Base-by-base conservation (phyloP, 352 stramenopile species). In the Globisporangium mamillatum region DNA sequence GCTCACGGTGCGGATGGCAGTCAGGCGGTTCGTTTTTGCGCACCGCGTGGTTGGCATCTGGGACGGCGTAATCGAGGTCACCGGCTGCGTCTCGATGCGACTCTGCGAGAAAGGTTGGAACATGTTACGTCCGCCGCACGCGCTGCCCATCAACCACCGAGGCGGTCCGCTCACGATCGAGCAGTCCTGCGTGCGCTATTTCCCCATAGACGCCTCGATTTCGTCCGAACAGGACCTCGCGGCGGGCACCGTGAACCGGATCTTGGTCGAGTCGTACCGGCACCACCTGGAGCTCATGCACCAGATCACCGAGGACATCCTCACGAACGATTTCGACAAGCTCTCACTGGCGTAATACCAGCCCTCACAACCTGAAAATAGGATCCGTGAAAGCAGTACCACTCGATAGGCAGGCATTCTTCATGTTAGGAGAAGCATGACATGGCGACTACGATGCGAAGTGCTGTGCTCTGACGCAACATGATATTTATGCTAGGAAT, bases 251-350 rank as follows among this genome's bases (percentile, higher is more conserved):
- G 73, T 89, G 56, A 85, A 74, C 7, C 76, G 83, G n/a, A 62
- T 89, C 10, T 69, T 89, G 27, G 69, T 87, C 2, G 74, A 71
- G 12, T 78, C 80, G 22, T 87, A 87, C 59, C 71, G 78, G 29
- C 71, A 73, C 22, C 62, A 67, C 52, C 18, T 61, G 18, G 32
- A 53, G 18, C 18, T 25, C 2, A 61, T 67, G 62, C 52, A 67
- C 52, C 32, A 67, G n/a, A 34, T 67, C n/a, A 86, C 77, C 44
- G 71, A 85, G 4, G 74, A 73, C 3, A 66, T 82, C 54, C 55
- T 85, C 16, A 32, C 6, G 10, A 50, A 24, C 8, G 34, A 64
- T 25, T 60, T 68, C 7, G 63, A 50, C 27, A 58, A 58, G n/a
- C 38, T 65, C 7, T 65, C 24, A 25, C 14, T 58, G 24, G 53